Evolutionary conservation across 139 green algal species (phyloP), one percentile per base, ranked within the genome.

Genomic region (Chlorella sorokiniana): DNA sequence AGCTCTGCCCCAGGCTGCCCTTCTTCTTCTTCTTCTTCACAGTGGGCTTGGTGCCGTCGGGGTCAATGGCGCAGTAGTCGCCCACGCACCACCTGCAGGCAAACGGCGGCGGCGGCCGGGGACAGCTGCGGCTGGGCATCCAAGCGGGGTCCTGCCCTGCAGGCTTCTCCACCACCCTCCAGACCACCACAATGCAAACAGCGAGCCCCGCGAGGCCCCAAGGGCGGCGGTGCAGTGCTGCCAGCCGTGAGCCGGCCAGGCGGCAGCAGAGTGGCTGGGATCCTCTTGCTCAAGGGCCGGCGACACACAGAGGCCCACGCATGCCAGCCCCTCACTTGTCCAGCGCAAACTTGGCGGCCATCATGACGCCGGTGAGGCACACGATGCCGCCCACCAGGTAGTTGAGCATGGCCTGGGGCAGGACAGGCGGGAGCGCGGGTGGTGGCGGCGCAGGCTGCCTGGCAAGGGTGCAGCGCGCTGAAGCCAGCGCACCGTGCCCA

Each of bases 11-110:
- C 22, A 95, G 74, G 29, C 37, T 86, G 18, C 89, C 88, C 83
- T 92, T 91, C 29, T 85, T 86, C 81, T 94, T 94, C 78, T 94
- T 91, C 82, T 90, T 90, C 64, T 92, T 91, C 33, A 27, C 51
- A 3, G 31, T 22, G 20, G 52, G 35, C 56, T 25, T 64, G 41
- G 3, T 56, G 59, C 65, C 62, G 35, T 71, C 35, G 38, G 38
- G 45, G 18, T 85, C 75, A 6, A 83, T 56, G 0, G 59, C 51
- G 84, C 81, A 78, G 76, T 84, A 88, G 23, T 78, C 42, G 11
- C 81, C 81, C 35, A 84, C 78, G 23, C 56, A 87, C 78, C n/a
- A 77, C 9, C 78, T 83, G 78, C n/a, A 68, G 20, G 10, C 8
- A 25, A 20, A 64, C n/a, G n/a, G 48, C 3, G n/a, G 72, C 4